Conservation (phyloP, 2,329 filamentous ascomycete species). For the Fusarium sp. region DNA sequence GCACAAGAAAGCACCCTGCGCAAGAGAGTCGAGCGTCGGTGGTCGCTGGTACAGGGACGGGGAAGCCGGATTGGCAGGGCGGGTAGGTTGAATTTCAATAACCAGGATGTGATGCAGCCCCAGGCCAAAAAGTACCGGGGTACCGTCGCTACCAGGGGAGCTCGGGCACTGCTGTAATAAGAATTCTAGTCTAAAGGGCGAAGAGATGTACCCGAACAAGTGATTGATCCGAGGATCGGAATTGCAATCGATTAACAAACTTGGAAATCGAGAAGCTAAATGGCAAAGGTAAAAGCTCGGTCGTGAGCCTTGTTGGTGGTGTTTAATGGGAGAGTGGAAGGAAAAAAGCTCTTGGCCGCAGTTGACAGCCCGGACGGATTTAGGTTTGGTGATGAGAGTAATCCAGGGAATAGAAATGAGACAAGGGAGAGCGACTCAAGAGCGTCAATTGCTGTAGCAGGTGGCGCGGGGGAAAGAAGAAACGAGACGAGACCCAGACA, state of each 20-base stretch:
- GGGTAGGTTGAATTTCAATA: conserved; percentile 39
- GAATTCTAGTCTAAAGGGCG: conserved; percentile 24
- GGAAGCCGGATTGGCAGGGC: conserved; percentile 46
- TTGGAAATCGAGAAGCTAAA: conserved; percentile 30
- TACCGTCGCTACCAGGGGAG: conserved; percentile 36
- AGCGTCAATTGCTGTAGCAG: conserved; percentile 27
- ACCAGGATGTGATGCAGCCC: conserved; percentile 32
- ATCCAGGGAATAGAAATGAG: conserved; percentile 36
- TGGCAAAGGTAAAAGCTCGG: conserved; percentile 10
- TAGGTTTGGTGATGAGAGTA: background rate
- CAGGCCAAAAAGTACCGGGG: conserved; percentile 31
- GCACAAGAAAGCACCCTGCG: conserved; percentile 41
- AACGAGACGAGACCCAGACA: conserved; percentile 25
- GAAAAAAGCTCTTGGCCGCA: conserved; percentile 16
- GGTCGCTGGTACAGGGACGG: conserved; percentile 32
- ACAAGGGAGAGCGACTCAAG: conserved; percentile 35
- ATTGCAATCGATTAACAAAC: conserved; percentile 25
- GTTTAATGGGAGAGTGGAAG: conserved; percentile 2
- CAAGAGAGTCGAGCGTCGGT: conserved; percentile 14
- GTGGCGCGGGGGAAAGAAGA: conserved; percentile 35
- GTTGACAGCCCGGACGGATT: conserved; percentile 19
- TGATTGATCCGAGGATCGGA: conserved; percentile 31
- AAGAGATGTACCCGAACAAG: conserved; percentile 27
- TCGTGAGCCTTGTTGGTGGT: conserved; percentile 5
- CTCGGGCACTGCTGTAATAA: conserved; percentile 39